Percentiles rank a stretch among this genome's conserved stretches.
Conservation (phyloP, 129 eudicot genomes). For the Kitagawia praeruptora region DNA sequence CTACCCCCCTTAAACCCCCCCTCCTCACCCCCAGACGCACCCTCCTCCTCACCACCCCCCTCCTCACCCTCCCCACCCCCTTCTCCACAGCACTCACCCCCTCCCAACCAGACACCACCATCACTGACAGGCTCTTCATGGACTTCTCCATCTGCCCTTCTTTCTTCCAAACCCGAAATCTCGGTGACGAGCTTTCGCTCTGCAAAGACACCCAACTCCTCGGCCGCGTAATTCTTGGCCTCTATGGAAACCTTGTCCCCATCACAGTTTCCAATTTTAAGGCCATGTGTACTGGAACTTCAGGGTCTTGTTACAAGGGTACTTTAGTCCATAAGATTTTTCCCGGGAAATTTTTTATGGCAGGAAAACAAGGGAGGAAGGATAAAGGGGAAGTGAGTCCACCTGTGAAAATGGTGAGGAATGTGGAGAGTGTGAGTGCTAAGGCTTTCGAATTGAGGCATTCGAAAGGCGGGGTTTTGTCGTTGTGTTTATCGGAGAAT, state of each 20-base stretch:
- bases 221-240: slow-evolving; percentile 73
- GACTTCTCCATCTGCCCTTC: slow-evolving; percentile 78
- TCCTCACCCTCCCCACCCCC: slow-evolving; percentile 64
- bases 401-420: slow-evolving; percentile 50
- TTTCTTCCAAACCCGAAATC: slow-evolving; percentile 63
- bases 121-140: slow-evolving; percentile 80
- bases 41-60: slow-evolving; percentile 21
- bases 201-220: slow-evolving; percentile 68
- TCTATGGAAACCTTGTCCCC: slow-evolving; percentile 77
- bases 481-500: slow-evolving; percentile 76
- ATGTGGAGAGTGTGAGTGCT: slow-evolving; percentile 57
- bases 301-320: slow-evolving; percentile 61
- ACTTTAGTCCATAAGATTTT: slow-evolving; percentile 68
- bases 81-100: slow-evolving; percentile 49
- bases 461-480: slow-evolving; percentile 56
- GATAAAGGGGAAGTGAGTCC: slow-evolving; percentile 76
- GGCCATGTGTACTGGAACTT: slow-evolving; percentile 65
- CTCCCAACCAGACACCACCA: slow-evolving; percentile 63
- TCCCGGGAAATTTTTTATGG: slow-evolving; percentile 70
- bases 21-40: not conserved
- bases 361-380: slow-evolving; percentile 78
- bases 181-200: slow-evolving; percentile 45
- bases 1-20: slow-evolving; percentile 5
- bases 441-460: slow-evolving; percentile 64
- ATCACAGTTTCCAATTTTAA: slow-evolving; percentile 83